Percentiles rank a stretch among this genome's conserved stretches.
These are phyloP conservation scores for Penicillium janthinellum DNA, from an alignment of 2,329 filamentous ascomycete genomes.

Conservation along the genomic window DNA sequence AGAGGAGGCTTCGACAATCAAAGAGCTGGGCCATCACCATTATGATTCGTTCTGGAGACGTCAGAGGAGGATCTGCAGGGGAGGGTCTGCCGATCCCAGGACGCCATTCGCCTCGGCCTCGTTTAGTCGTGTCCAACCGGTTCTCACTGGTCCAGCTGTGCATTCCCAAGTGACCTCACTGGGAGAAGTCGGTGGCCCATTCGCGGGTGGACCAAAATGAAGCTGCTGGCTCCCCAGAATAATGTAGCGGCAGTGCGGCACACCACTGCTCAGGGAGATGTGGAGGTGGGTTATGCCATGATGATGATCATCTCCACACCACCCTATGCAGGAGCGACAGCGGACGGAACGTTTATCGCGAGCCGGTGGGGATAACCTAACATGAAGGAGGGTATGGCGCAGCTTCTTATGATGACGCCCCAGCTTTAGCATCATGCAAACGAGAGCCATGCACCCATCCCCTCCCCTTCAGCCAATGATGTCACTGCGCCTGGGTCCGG, in stretches of 20 bases:
- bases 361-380: background rate
- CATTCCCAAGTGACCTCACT: slow-evolving; percentile 31
- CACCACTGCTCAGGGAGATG: slow-evolving; percentile 18
- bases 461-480: slow-evolving; percentile 27
- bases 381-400: slow-evolving; percentile 4
- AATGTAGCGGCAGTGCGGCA: background rate
- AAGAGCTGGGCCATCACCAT: background rate
- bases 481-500: slow-evolving; percentile 20
- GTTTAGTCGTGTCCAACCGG: background rate
- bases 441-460: background rate
- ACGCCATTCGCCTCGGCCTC: slow-evolving; percentile 6
- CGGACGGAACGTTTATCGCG: background rate
- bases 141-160: background rate
- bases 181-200: slow-evolving; percentile 7
- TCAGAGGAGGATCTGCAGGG: slow-evolving; percentile 31
- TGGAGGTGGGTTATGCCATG: slow-evolving; percentile 21
- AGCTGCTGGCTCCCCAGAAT: slow-evolving; percentile 6
- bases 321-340: background rate
- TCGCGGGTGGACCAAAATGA: slow-evolving; percentile 14
- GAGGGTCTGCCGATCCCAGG: slow-evolving; percentile 21
- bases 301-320: slow-evolving; percentile 11
- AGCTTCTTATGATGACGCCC: slow-evolving; percentile 26
- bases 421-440: background rate
- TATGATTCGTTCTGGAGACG: slow-evolving; percentile 21
- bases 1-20: slow-evolving; percentile 12